phyloP scores from a whole-genome alignment of 345 rosid genomes.

The Diplotaxis tenuifolia region DNA sequence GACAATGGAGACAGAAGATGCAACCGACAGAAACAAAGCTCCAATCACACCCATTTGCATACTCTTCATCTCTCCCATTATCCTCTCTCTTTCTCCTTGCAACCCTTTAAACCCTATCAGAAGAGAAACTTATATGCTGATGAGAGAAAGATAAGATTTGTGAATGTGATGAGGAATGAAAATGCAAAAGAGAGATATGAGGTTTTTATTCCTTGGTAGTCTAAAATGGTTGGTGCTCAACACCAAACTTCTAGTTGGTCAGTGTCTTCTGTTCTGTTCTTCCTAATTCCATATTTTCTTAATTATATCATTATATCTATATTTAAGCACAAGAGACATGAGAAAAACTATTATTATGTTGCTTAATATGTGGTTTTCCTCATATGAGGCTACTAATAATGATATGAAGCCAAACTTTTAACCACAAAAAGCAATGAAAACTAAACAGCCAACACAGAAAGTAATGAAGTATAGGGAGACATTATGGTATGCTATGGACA shows the following conservation, averaged over 20 bases:
- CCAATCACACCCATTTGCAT: constrained; percentile 87
- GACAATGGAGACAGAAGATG: constrained; percentile 97
- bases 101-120: constrained; percentile 17
- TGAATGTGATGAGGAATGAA: constrained; percentile 28
- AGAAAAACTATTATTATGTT: constrained; percentile 18
- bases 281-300: constrained; percentile 8
- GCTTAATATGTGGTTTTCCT: constrained; percentile 20
- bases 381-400: constrained; percentile 19
- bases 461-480: not conserved
- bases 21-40: constrained; percentile 90
- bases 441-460: constrained; percentile 2
- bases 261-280: constrained; percentile 16
- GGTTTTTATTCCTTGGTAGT: constrained; percentile 28
- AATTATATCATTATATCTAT: constrained; percentile 8
- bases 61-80: constrained; percentile 88
- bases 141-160: constrained; percentile 19
- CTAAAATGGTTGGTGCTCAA: constrained; percentile 28
- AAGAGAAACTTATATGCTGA: not conserved
- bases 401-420: constrained; percentile 26
- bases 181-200: constrained; percentile 31
- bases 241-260: constrained; percentile 34
- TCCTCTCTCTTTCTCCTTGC: not conserved
- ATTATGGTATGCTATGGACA: constrained; percentile 10
- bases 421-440: constrained; percentile 17
- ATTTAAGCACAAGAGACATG: constrained; percentile 14